These are phyloP conservation scores for Erigeron canadensis DNA, from an alignment of 129 eudicot genomes.

Conservation along the genomic window DNA sequence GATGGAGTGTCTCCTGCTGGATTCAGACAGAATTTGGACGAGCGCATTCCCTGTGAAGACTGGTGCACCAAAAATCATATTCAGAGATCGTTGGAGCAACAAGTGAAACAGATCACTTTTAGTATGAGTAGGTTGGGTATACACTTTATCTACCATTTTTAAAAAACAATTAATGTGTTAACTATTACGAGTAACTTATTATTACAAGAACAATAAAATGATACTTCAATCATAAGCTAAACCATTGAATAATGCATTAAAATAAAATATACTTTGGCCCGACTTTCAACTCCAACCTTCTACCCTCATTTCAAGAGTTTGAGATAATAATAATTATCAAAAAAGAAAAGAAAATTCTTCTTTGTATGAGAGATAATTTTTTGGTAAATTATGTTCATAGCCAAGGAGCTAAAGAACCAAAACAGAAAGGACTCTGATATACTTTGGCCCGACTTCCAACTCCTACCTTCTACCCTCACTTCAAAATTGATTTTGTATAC, in stretches of 20 bases:
- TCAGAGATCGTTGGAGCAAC: neutral
- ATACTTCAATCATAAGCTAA: no score
- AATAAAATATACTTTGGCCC: neutral
- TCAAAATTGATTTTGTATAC: neutral
- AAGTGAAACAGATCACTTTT: neutral
- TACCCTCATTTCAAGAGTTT: neutral
- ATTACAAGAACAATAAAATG: no score
- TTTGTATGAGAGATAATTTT: neutral
- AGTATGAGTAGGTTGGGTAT: no score
- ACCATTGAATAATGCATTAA: no score
- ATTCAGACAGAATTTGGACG: slow-evolving; percentile 87
- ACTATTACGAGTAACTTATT: no score
- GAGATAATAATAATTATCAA: neutral
- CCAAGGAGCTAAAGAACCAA: neutral
- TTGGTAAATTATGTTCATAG: neutral
- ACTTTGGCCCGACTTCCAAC: no score
- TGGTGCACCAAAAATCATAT: slow-evolving; percentile 31
- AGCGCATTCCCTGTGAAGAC: slow-evolving; percentile 87
- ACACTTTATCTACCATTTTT: no score
- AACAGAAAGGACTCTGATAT: neutral
- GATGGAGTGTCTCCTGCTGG: slow-evolving; percentile 99
- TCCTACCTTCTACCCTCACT: neutral
- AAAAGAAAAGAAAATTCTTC: no score
- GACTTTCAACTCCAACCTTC: neutral
- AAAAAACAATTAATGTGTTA: no score